phyloP scores from a whole-genome alignment of 768 basidiomycete genomes.

The Naganishia antarctica region DNA sequence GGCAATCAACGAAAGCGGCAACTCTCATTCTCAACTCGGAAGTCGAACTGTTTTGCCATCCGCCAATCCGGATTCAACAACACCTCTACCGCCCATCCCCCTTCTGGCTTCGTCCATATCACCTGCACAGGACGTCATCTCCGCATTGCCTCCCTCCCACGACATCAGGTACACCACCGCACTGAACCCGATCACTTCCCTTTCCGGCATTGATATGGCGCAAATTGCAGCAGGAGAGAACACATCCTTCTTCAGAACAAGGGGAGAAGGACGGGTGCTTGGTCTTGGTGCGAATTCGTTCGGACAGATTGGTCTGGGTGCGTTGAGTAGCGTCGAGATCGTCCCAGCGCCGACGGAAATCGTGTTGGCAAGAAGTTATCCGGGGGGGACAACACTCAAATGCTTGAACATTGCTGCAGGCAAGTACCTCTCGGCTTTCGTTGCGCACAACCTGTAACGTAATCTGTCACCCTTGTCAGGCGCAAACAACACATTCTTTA shows the following conservation, averaged over 20 bases:
- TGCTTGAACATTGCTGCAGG: constrained; percentile 68
- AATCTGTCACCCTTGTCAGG: constrained; percentile 54
- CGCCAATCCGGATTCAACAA: constrained; percentile 30
- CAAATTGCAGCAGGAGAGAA: constrained; percentile 69
- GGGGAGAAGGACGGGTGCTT: constrained; percentile 63
- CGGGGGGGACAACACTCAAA: constrained; percentile 56
- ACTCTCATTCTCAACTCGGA: constrained; percentile 78
- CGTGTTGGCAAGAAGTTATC: constrained; percentile 61
- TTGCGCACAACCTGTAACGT: too few species aligned
- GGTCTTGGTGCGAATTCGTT: constrained; percentile 86
- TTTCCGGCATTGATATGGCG: constrained; percentile 61
- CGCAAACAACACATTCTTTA: constrained; percentile 72
- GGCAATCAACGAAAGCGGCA: constrained; percentile 69
- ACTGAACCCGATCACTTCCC: constrained; percentile 70
- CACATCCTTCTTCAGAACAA: constrained; percentile 68
- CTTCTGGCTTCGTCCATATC: constrained; percentile 50
- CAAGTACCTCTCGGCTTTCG: constrained; percentile 46
- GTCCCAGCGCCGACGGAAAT: constrained; percentile 83
- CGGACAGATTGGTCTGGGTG: constrained; percentile 78
- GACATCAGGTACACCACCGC: constrained; percentile 64
- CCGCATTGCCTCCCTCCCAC: constrained; percentile 51
- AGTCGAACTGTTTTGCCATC: constrained; percentile 61
- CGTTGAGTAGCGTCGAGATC: constrained; percentile 59
- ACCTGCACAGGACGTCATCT: constrained; percentile 51
- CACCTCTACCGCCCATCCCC: neutral